Conservation (phyloP, 768 basidiomycete species). For the Mycena metata region DNA sequence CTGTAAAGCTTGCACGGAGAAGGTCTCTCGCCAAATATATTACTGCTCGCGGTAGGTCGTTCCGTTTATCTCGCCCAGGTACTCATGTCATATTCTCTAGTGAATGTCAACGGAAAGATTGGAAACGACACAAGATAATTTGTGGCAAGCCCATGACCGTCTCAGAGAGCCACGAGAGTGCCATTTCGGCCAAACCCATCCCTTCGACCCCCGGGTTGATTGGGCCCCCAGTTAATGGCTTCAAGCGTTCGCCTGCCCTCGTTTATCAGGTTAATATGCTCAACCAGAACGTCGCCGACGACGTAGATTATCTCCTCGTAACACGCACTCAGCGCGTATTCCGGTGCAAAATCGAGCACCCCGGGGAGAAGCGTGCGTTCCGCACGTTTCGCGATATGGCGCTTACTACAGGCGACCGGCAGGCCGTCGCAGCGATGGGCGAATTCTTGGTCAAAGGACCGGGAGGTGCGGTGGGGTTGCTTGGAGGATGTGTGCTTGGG, state of each 20-base stretch:
- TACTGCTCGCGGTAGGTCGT: slow-evolving; percentile 16
- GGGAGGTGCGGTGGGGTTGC: not conserved
- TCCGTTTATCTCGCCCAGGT: not conserved
- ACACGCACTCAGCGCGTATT: slow-evolving; percentile 10
- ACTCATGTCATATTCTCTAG: not conserved
- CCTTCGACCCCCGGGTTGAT: not conserved
- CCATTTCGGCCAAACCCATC: not conserved
- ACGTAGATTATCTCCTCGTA: slow-evolving; percentile 10
- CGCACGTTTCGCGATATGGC: slow-evolving; percentile 11
- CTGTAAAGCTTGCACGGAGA: slow-evolving; percentile 12
- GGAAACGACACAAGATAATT: slow-evolving; percentile 18
- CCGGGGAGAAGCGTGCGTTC: slow-evolving; percentile 10
- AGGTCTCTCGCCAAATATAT: slow-evolving; percentile 2
- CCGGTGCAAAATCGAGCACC: slow-evolving; percentile 12
- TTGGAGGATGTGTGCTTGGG: not conserved
- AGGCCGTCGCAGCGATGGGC: slow-evolving; percentile 4
- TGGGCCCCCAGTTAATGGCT: slow-evolving; percentile 2
- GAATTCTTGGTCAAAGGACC: slow-evolving; percentile 12
- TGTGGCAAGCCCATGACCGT: slow-evolving; percentile 19
- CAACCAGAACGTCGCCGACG: not conserved
- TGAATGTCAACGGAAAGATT: slow-evolving; percentile 16
- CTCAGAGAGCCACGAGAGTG: slow-evolving; percentile 6
- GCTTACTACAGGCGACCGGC: not conserved
- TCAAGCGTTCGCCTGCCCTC: slow-evolving; percentile 18
- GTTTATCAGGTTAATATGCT: slow-evolving; percentile 8